Base-by-base conservation (phyloP, 164 flowering plant genomes). In the Vitis rotundifolia region DNA sequence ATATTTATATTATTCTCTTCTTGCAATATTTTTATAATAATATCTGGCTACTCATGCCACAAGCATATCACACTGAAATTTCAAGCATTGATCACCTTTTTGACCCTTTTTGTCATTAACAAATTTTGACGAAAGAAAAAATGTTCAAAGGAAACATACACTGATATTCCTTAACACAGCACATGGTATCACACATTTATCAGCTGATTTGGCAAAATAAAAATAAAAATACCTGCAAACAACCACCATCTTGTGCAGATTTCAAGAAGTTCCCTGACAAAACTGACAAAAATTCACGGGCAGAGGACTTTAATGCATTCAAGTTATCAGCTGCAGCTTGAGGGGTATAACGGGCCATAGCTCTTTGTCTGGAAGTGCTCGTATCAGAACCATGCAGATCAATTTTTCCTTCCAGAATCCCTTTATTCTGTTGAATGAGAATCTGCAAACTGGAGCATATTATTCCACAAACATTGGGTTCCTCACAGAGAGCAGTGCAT, bases 361-460 rank as follows among this genome's bases (percentile, higher is more conserved):
- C 93, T 79, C 80, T 84, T 63, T 82, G 76, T 52, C 61, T 75
- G 18, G 94, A 63, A 47, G 73, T 66, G 72, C 84, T 82, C 60
- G 58, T 52, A 44, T 84, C 91, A 73, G 47, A 55, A 70, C 13
- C 63, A 63, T 74, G 54, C 12, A 51, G 22, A 74, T 88, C 82
- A 73, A 15, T 71, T 29, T 75, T 76, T 57, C 73, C 92, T 48
- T 88, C 89, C 53, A 75, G 22, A 69, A 83, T 49, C 55, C 69
- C 79, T 75, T 88, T 92, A 72, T 96, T 92, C 77, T 93, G 99
- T 61, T 86, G 88, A 75, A 96, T 81, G 48, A 93, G 91, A 13
- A 82, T 86, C 81, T 86, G 91, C 82, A 96, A 77, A 75, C 97
- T 82, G 44, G 91, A 85, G 73, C 97, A 96, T 73, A 96, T 83